Percentiles rank a stretch among this genome's conserved stretches.
phyloP scores from a whole-genome alignment of 805 yeast genomes.

The Candida namnaoensis region DNA sequence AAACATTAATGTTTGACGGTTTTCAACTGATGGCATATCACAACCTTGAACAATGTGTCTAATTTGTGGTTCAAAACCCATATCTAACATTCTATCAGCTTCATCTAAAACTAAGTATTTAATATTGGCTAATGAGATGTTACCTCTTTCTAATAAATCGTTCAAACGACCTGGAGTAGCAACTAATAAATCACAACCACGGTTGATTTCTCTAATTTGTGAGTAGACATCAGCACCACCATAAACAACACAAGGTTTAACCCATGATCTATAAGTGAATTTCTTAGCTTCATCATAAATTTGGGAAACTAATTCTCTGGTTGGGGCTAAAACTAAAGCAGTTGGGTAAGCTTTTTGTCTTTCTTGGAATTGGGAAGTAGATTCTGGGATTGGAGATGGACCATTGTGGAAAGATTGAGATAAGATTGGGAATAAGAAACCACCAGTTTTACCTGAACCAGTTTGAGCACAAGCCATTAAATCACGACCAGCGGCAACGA shows the following conservation, averaged over 20 bases:
- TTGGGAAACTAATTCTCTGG: conserved; percentile 98
- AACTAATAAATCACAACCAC: conserved; percentile 92
- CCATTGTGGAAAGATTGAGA: conserved; percentile 86
- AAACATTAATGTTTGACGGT: conserved; percentile 97
- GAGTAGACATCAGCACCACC: conserved; percentile 95
- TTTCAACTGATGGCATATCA: conserved; percentile 89
- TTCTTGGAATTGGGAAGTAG: conserved; percentile 34
- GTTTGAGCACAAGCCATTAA: conserved; percentile 98
- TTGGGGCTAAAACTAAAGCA: conserved; percentile 93
- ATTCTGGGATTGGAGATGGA: conserved; percentile 54
- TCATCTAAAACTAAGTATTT: conserved; percentile 94
- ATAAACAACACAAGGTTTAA: conserved; percentile 89
- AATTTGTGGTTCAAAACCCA: conserved; percentile 99
- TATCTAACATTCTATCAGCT: conserved; percentile 99
- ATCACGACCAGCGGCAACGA: conserved; percentile 82
- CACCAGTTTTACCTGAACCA: conserved; percentile 99
- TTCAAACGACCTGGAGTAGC: conserved; percentile 99
- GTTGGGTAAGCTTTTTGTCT: conserved; percentile 88
- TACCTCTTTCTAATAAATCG: conserved; percentile 92
- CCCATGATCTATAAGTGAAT: conserved; percentile 98
- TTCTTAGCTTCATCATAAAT: conserved; percentile 93
- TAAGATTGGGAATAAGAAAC: conserved; percentile 95
- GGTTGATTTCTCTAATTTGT: conserved; percentile 81
- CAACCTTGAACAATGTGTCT: conserved; percentile 96
- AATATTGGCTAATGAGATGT: conserved; percentile 81